phyloP scores from a whole-genome alignment of 129 eudicot species.

The Chrysanthemum lavandulifolium region DNA sequence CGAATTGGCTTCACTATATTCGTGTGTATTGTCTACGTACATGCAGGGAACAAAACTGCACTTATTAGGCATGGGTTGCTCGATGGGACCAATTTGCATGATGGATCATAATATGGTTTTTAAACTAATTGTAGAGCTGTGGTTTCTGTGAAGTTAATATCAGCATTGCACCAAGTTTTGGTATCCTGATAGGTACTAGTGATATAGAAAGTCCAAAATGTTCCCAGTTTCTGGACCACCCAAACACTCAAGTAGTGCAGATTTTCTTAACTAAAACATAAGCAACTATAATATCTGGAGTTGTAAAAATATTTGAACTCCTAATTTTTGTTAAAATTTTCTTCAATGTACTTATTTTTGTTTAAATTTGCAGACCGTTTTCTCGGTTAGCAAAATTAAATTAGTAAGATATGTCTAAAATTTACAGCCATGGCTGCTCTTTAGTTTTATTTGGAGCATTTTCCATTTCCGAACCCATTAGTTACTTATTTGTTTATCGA shows the following conservation, averaged over 20 bases:
- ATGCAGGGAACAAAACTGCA: slow-evolving; percentile 10
- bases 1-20: slow-evolving; percentile 9
- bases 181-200: slow-evolving; percentile 19
- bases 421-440: background rate
- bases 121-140: slow-evolving; percentile 15
- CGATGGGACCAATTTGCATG: slow-evolving; percentile 6
- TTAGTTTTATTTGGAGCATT: background rate
- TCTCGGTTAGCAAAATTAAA: slow-evolving; percentile 1
- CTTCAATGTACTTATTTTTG: background rate
- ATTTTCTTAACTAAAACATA: slow-evolving; percentile 6
- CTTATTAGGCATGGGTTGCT: slow-evolving; percentile 12
- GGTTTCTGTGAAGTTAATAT: slow-evolving; percentile 5
- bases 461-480: background rate
- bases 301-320: background rate
- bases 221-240: slow-evolving; percentile 26
- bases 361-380: background rate
- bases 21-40: background rate
- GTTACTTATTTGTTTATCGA: background rate
- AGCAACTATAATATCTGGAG: background rate
- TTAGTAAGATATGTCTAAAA: background rate
- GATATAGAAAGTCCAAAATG: slow-evolving; percentile 22
- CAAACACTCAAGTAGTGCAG: slow-evolving; percentile 18
- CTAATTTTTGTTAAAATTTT: background rate
- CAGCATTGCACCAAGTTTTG: slow-evolving; percentile 10
- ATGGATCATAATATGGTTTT: slow-evolving; percentile 10